Evolutionary conservation across 805 yeast species (phyloP).

Genomic region (Priceomyces medius): DNA sequence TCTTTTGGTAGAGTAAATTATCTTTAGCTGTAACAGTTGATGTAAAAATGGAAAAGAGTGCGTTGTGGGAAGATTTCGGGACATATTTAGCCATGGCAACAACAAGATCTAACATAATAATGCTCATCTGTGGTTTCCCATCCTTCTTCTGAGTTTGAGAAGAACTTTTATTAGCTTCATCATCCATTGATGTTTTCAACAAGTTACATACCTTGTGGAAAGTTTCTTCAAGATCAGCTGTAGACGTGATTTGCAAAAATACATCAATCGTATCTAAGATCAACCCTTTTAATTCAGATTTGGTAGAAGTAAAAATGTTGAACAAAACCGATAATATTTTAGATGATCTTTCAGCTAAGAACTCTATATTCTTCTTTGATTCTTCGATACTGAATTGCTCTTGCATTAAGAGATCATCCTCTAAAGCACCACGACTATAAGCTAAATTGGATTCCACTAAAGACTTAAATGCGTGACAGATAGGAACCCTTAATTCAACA

Average conservation of each 20-base stretch:
- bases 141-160: conserved; percentile 27
- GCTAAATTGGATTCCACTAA: conserved; percentile 74
- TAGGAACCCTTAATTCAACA: conserved; percentile 71
- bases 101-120: conserved; percentile 88
- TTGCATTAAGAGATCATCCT: conserved; percentile 55
- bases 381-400: conserved; percentile 58
- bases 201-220: conserved; percentile 84
- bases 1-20: conserved; percentile 77
- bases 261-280: conserved; percentile 84
- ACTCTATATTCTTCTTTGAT: conserved; percentile 59
- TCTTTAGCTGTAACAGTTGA: conserved; percentile 53
- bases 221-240: conserved; percentile 66
- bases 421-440: conserved; percentile 58
- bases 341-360: conserved; percentile 62
- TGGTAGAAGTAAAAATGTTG: conserved; percentile 89
- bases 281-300: conserved; percentile 78
- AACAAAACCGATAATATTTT: conserved; percentile 84
- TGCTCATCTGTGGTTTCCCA: conserved; percentile 52
- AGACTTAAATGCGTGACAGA: conserved; percentile 77
- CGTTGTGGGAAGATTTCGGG: conserved; percentile 66
- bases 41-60: conserved; percentile 75
- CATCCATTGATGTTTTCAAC: conserved; percentile 71
- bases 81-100: conserved; percentile 85
- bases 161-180: conserved; percentile 35
- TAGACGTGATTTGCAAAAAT: conserved; percentile 67